These are phyloP conservation scores for Podaxis mareebaensis DNA, from an alignment of 768 basidiomycete genomes.

Conservation along the genomic window DNA sequence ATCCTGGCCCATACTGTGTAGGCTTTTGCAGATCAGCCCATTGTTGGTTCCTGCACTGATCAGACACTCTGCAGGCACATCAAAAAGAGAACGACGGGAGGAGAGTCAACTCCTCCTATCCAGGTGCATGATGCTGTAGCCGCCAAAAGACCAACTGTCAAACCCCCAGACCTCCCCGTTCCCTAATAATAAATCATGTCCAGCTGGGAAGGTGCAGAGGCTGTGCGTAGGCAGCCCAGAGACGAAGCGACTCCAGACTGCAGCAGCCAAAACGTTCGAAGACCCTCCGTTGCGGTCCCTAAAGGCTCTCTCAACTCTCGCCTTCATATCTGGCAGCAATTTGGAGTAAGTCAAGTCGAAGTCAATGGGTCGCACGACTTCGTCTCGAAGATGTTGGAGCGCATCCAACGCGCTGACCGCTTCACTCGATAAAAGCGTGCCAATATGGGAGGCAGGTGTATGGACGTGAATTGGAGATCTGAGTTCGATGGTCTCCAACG, in stretches of 20 bases:
- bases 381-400: not conserved
- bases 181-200: not conserved
- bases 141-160: not conserved
- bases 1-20: not conserved
- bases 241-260: not conserved
- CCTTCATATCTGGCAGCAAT: not conserved
- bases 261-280: not conserved
- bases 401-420: not conserved
- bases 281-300: not conserved
- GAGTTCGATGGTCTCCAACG: not conserved
- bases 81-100: not conserved
- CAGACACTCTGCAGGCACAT: not conserved
- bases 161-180: not conserved
- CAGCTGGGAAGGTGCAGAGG: not conserved
- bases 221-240: not conserved
- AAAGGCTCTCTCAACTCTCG: not conserved
- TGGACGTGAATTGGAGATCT: not conserved
- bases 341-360: not conserved
- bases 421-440: not conserved
- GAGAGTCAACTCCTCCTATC: not conserved
- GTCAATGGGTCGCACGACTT: not conserved
- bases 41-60: not conserved
- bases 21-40: not conserved
- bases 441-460: not conserved
- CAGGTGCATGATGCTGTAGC: not conserved